These are phyloP conservation scores for Pseudozyma sp. DNA, from an alignment of 1,284 basidiomycete species.

Conservation along the genomic window DNA sequence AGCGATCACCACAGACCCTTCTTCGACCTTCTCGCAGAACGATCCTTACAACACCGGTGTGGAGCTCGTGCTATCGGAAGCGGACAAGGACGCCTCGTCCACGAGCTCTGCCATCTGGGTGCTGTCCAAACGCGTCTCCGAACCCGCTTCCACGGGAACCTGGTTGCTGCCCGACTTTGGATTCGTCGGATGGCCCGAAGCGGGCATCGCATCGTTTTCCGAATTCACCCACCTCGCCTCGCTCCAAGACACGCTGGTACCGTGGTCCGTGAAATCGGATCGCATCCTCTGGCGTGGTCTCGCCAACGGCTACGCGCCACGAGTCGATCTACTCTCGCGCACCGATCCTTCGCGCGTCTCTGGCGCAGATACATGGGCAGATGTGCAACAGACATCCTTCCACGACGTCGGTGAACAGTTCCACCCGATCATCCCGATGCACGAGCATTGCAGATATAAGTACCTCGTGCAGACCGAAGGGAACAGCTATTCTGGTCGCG, in stretches of 20 bases:
- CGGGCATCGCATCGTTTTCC: constrained; percentile 46
- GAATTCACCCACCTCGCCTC: constrained; percentile 41
- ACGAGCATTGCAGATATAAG: constrained; percentile 53
- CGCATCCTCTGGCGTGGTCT: constrained; percentile 47
- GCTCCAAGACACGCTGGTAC: constrained; percentile 29
- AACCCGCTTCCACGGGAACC: constrained; percentile 20
- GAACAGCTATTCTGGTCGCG: constrained; percentile 55
- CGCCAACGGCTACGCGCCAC: constrained; percentile 42
- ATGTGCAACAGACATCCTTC: constrained; percentile 54
- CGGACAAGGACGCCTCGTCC: constrained; percentile 45
- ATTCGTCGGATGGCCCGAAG: constrained; percentile 57
- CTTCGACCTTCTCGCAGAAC: not conserved
- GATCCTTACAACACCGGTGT: constrained; percentile 9
- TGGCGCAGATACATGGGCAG: constrained; percentile 40
- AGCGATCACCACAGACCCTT: constrained; percentile 34
- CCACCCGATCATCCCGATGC: constrained; percentile 40
- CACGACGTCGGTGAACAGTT: constrained; percentile 43
- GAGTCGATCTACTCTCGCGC: constrained; percentile 33
- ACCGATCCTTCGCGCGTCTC: constrained; percentile 26
- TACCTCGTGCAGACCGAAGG: constrained; percentile 59
- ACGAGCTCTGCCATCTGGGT: constrained; percentile 38
- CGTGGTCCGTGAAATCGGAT: constrained; percentile 45
- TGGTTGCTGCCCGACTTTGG: constrained; percentile 58
- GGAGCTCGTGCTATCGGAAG: constrained; percentile 47
- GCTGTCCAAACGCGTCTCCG: constrained; percentile 31